Base-by-base conservation (phyloP, 2,329 filamentous ascomycete genomes). In the Colletotrichum orchidophilum region DNA sequence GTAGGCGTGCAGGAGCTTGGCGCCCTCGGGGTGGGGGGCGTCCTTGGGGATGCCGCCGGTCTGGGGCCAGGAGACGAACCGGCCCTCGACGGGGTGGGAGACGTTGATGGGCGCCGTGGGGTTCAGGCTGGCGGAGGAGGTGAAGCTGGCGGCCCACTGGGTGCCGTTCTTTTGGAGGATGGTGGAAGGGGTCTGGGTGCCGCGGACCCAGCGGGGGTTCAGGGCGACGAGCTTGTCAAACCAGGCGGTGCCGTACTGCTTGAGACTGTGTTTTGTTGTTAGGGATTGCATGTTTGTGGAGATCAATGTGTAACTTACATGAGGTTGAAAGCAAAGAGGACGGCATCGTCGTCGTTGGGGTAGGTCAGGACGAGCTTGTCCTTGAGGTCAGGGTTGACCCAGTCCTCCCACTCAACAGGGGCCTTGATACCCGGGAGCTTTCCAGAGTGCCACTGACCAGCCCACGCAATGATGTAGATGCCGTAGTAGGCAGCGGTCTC, bases 311-410 rank as follows among this genome's bases (percentile, higher is more conserved):
- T 11, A 15, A 75, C 82, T 80, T 76, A 84, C 83, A 88, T 83
- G 1, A 87, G 77, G 50, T 87, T 80, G 52, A 86, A 87, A 3
- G 84, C 83, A 52, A 81, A 88, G 0, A 87, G 78, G 2, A 89
- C 83, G 0, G 87, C 87, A 64, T 90, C 87, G 52, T 90, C 87
- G 50, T 89, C 88, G 70, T 89, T 88, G 11, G 87, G 88, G 66
- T 89, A 89, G 0, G 87, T 88, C 12, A 89, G 75, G 2, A 85
- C 84, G 5, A 89, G 78, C 76, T 86, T 88, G 70, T 85, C 78
- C 77, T 89, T 89, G 78, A 83, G 87, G 67, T 85, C 82, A 0
- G 87, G 86, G 8, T 82, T 79, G 3, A 86, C 76, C 64, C 81
- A 84, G 70, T 87, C 84, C 0, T 78, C 73, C 63, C 80, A 89